Evolutionary conservation across 306 rosid genomes (phyloP), one percentile per base, ranked within the genome.

Genomic region (Corylus heterophylla): DNA sequence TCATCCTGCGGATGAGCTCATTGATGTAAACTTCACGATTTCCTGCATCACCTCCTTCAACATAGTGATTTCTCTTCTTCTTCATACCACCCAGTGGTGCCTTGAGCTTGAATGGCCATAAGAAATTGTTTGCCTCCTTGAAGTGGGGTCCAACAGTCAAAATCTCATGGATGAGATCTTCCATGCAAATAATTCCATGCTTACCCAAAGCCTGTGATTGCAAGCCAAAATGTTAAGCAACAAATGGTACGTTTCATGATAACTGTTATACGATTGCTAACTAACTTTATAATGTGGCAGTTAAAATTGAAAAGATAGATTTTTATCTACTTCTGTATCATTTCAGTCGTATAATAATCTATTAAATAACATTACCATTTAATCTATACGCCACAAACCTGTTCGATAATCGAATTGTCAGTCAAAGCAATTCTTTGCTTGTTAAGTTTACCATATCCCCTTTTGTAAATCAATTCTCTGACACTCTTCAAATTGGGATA

Each of bases 1-100:
- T 89, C 97, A 87, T 94, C 79, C 94, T 92, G 80, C 96, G 78
- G 79, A 94, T 88, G 14, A 94, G 93, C 85, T 90, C 94, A 31
- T 90, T 92, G 69, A 92, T 90, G 80, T 74, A 87, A 22, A 84
- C 83, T 68, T 92, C 96, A 4, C 91, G 85, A 63, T 94, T 89
- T 44, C 96, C 93, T 2, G 97, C 96, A 17, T 90, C 97, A 44
- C 97, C 96, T 2, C 96, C 98, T 72, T 90, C 97, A 11, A 90
- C 97, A 54, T 90, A 92, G 76, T 90, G 97, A 16, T 92, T 92
- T 73, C 93, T 89, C 74, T 94, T 94, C 90, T 90, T 89, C 86
- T 94, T 76, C 81, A 90, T 47, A 47, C 97, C 97, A 69, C 98
- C 93, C 4, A 89, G 61, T 2, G 97, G 92, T 18, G 97, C 96